Conservation (phyloP, 129 eudicot genomes). For the Pittosporum tobira region DNA sequence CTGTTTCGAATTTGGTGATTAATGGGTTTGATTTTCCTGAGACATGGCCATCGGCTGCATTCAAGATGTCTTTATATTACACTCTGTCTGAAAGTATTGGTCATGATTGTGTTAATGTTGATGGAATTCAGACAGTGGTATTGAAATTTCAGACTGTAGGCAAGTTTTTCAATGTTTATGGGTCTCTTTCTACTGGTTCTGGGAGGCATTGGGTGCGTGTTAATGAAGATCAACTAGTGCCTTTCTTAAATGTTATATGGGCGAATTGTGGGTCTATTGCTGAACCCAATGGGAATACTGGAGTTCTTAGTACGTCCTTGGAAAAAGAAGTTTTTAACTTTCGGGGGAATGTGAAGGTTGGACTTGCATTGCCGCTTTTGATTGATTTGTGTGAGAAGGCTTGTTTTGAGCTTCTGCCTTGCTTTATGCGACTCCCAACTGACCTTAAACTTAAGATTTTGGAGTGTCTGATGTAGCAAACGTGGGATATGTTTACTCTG, state of each 20-base stretch:
- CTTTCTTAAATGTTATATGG: constrained; percentile 58
- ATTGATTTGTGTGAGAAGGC: constrained; percentile 60
- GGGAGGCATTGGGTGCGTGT: constrained; percentile 31
- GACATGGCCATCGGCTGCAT: constrained; percentile 41
- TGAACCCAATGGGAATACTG: constrained; percentile 16
- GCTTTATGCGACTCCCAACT: constrained; percentile 56
- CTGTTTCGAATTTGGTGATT: constrained; percentile 17
- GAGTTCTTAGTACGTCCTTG: constrained; percentile 17
- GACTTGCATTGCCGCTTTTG: constrained; percentile 45
- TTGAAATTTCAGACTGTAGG: constrained; percentile 64
- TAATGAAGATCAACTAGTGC: constrained; percentile 42
- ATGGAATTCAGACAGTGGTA: constrained; percentile 20
- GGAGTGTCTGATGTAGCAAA: constrained; percentile 45
- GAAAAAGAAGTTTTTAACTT: constrained; percentile 53
- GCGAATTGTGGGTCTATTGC: constrained; percentile 42
- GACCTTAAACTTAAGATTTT: constrained; percentile 61
- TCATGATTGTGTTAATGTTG: neutral
- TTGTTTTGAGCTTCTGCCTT: constrained; percentile 50
- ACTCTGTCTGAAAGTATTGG: constrained; percentile 45
- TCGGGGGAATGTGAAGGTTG: constrained; percentile 62
- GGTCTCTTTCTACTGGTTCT: constrained; percentile 41
- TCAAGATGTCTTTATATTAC: constrained; percentile 35
- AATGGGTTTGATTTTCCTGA: constrained; percentile 32
- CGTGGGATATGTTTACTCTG: constrained; percentile 46
- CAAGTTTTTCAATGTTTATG: constrained; percentile 52